Evolutionary conservation across 2,329 filamentous ascomycete genomes (phyloP).

Genomic region (Colletotrichum limetticola): DNA sequence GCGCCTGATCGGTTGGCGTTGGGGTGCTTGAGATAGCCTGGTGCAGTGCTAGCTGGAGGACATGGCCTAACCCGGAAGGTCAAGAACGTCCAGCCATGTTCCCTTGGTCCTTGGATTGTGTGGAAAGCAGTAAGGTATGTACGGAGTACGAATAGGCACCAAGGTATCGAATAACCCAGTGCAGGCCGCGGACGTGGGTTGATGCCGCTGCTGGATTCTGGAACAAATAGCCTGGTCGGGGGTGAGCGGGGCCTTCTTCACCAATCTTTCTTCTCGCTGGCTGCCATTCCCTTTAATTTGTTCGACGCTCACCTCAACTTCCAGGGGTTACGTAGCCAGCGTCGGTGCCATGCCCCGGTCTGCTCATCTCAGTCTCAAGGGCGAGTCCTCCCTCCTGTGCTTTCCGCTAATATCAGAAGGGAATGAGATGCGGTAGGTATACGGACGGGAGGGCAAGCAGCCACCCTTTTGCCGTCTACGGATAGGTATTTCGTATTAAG

Average conservation of each 20-base stretch:
- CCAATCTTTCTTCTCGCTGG: not conserved
- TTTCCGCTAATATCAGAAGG: conserved; percentile 7
- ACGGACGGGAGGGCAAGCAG: conserved; percentile 27
- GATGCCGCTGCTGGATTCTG: not conserved
- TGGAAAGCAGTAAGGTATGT: not conserved
- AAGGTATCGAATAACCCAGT: not conserved
- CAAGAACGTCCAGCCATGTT: conserved; percentile 1
- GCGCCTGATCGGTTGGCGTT: conserved; percentile 6
- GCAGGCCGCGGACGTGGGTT: not conserved
- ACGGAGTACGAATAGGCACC: not conserved
- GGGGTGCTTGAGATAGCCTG: conserved; percentile 12
- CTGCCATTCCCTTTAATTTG: not conserved
- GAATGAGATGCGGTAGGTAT: conserved; percentile 15
- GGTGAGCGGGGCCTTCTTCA: not conserved
- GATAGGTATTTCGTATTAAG: not conserved
- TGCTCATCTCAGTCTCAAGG: conserved; percentile 6
- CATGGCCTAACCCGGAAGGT: conserved; percentile 12
- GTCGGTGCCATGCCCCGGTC: conserved; percentile 9
- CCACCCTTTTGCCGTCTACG: not conserved
- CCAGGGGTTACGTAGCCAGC: conserved; percentile 11
- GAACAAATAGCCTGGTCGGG: not conserved
- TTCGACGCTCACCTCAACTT: conserved; percentile 1
- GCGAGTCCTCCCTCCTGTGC: not conserved
- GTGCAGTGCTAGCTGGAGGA: conserved; percentile 9
- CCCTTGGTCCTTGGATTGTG: not conserved